phyloP scores from a whole-genome alignment of 768 basidiomycete genomes.

The Macrocybe gigantea region DNA sequence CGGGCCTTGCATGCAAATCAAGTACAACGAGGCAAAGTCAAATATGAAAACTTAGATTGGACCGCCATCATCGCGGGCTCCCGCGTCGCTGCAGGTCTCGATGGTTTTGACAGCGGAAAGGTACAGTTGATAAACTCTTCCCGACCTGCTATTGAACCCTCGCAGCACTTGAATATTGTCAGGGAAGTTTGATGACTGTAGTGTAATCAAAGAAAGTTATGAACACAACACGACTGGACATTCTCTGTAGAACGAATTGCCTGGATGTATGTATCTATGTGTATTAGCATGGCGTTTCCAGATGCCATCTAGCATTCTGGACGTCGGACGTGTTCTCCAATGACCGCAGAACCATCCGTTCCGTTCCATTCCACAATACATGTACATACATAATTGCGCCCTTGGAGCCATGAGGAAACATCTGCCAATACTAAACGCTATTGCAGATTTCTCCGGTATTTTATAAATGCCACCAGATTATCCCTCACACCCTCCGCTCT shows the following conservation, averaged over 20 bases:
- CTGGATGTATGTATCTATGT: no score
- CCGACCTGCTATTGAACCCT: not conserved
- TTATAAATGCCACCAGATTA: conserved; percentile 70
- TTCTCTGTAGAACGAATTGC: no score
- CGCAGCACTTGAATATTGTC: conserved; percentile 15
- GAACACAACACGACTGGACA: no score
- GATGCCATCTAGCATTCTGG: no score
- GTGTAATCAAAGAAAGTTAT: no score
- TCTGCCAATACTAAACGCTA: conserved; percentile 7
- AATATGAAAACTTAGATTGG: conserved; percentile 71
- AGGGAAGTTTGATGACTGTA: conserved; percentile 9
- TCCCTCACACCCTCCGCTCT: conserved; percentile 74
- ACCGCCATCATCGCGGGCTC: conserved; percentile 74
- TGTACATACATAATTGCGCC: no score
- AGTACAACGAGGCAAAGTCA: conserved; percentile 36
- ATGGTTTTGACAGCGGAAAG: conserved; percentile 32
- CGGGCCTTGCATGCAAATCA: conserved; percentile 59
- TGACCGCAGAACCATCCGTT: no score
- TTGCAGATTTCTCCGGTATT: conserved; percentile 59
- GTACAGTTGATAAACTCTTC: conserved; percentile 13
- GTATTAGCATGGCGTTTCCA: no score
- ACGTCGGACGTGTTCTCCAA: no score
- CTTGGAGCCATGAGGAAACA: no score
- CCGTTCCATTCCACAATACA: no score
- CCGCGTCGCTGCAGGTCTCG: conserved; percentile 67